Percentiles rank a stretch among this genome's conserved stretches.
These are phyloP conservation scores for Neurospora intermedia DNA, from an alignment of 495 filamentous ascomycete genomes.

Conservation along the genomic window DNA sequence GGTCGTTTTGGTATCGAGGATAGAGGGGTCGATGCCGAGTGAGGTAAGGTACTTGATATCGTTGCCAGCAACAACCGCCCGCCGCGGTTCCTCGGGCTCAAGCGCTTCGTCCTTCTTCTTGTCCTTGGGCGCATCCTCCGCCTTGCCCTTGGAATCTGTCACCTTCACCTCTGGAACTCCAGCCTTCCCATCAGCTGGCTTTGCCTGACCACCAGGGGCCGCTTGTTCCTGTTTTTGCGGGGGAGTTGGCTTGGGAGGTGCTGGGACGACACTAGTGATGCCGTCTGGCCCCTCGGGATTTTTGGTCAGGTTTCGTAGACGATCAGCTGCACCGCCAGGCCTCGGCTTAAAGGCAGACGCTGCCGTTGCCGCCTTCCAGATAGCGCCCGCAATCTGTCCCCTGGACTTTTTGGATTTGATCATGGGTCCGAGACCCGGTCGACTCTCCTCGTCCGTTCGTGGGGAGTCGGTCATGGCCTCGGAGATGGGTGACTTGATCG, in stretches of 20 bases:
- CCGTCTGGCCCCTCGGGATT: slow-evolving; percentile 62
- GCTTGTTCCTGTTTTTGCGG: slow-evolving; percentile 18
- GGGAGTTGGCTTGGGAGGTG: slow-evolving; percentile 43
- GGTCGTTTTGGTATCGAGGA: slow-evolving; percentile 55
- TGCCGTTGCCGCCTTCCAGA: slow-evolving; percentile 77
- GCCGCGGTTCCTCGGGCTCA: slow-evolving; percentile 28
- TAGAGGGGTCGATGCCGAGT: slow-evolving; percentile 58
- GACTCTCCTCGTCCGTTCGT: slow-evolving; percentile 37
- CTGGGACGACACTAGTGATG: slow-evolving; percentile 76
- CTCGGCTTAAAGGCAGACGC: slow-evolving; percentile 73
- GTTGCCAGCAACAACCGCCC: slow-evolving; percentile 58
- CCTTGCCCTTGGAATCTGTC: slow-evolving; percentile 23
- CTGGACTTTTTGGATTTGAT: slow-evolving; percentile 62
- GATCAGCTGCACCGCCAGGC: slow-evolving; percentile 69
- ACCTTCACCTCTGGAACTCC: slow-evolving; percentile 42
- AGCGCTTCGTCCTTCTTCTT: slow-evolving; percentile 26
- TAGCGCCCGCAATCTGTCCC: slow-evolving; percentile 61
- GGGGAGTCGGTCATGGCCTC: slow-evolving; percentile 20
- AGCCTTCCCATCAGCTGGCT: slow-evolving; percentile 21
- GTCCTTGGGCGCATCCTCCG: slow-evolving; percentile 33
- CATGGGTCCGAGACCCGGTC: slow-evolving; percentile 84
- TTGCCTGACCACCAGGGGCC: slow-evolving; percentile 11
- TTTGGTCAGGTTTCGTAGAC: slow-evolving; percentile 47
- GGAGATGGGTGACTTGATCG: slow-evolving; percentile 11
- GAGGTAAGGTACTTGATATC: slow-evolving; percentile 69